A percentile compares a stretch with the other conserved stretches of the same genome.
These are phyloP conservation scores for Neonectria ditissima DNA, from an alignment of 2,329 filamentous ascomycete genomes.

Conservation along the genomic window DNA sequence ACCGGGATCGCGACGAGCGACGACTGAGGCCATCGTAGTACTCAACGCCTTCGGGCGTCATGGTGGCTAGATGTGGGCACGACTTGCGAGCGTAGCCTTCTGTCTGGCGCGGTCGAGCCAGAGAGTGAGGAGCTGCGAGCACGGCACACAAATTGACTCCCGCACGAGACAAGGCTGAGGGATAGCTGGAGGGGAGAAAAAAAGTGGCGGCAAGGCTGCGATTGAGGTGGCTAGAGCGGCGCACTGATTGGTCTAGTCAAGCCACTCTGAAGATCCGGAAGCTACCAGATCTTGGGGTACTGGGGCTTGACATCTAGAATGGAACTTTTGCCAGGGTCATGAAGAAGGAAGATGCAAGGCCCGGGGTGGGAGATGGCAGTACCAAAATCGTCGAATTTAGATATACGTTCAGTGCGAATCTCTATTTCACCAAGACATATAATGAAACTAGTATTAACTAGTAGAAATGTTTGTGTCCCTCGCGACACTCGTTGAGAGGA, in stretches of 20 bases:
- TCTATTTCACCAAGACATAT: too few relatives aligned
- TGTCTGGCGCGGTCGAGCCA: conserved; percentile 1
- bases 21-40: conserved; percentile 45
- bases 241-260: conserved; percentile 31
- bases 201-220: conserved; percentile 15
- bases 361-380: neutral
- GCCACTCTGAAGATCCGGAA: conserved; percentile 44
- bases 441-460: too few relatives aligned
- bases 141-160: neutral
- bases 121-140: neutral
- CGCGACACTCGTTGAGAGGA: too few relatives aligned
- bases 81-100: neutral
- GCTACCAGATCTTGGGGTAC: conserved; percentile 40
- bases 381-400: too few relatives aligned
- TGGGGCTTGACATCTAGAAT: conserved; percentile 17
- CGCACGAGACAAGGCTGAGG: conserved; percentile 37
- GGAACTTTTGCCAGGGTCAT: too few relatives aligned
- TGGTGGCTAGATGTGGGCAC: conserved; percentile 26
- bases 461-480: too few relatives aligned
- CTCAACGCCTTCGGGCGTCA: conserved; percentile 47
- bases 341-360: neutral
- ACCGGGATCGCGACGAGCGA: conserved; percentile 48
- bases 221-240: conserved; percentile 4
- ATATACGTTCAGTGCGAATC: too few relatives aligned
- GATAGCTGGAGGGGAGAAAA: neutral